Conservation (phyloP, 495 filamentous ascomycete genomes). For the Corynascus novoguineensis region DNA sequence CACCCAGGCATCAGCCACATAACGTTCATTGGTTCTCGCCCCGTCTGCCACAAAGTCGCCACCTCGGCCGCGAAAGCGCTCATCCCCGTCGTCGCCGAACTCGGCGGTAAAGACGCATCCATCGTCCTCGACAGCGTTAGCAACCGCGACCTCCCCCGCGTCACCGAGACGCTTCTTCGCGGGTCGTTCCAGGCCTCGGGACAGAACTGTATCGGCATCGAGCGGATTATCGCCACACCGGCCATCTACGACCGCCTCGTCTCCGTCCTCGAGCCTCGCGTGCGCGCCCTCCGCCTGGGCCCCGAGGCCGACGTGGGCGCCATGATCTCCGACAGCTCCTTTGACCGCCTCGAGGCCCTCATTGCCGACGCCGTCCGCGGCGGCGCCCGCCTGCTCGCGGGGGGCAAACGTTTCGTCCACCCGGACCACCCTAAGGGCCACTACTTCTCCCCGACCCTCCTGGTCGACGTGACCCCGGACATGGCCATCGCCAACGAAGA, state of each 20-base stretch:
- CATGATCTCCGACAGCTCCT: constrained; percentile 72
- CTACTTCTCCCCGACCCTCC: constrained; percentile 85
- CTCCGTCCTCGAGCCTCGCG: constrained; percentile 61
- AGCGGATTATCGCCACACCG: constrained; percentile 80
- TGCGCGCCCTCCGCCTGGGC: constrained; percentile 63
- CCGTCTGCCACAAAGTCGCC: constrained; percentile 83
- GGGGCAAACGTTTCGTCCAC: constrained; percentile 69
- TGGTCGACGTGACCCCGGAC: constrained; percentile 70
- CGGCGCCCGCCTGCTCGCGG: constrained; percentile 75
- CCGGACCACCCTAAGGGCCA: constrained; percentile 68
- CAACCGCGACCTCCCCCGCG: constrained; percentile 54
- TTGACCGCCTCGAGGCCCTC: constrained; percentile 62
- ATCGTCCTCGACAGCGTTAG: constrained; percentile 77
- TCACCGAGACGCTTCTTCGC: constrained; percentile 78
- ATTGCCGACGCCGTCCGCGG: constrained; percentile 68
- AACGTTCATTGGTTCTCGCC: constrained; percentile 94
- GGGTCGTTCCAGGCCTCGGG: constrained; percentile 95
- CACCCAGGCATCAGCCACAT: constrained; percentile 81
- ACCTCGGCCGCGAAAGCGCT: constrained; percentile 76
- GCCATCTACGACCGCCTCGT: constrained; percentile 67
- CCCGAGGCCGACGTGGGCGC: constrained; percentile 74
- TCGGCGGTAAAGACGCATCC: constrained; percentile 94
- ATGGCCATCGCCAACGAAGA: constrained; percentile 89
- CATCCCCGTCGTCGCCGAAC: constrained; percentile 78
- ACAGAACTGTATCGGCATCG: constrained; percentile 96